Percentiles rank a stretch among this genome's conserved stretches.
These are phyloP conservation scores for Blepharisma japonicum DNA, from an alignment of 73 alveolate species.

Conservation along the genomic window DNA sequence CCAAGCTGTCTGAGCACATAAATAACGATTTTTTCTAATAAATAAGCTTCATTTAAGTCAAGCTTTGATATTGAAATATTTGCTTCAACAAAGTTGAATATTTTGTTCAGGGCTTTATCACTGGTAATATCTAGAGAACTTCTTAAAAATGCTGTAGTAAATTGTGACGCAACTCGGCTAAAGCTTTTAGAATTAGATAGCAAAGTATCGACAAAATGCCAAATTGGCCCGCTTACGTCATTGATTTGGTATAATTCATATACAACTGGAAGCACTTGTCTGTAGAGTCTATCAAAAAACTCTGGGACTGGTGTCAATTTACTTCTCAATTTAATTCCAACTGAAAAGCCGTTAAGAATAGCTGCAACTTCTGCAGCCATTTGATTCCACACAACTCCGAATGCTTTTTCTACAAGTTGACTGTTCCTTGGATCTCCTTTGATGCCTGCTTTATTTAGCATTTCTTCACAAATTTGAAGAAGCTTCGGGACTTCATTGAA, in stretches of 20 bases:
- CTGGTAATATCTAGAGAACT: neutral
- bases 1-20: constrained; percentile 8
- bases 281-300: neutral
- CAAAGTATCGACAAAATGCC: constrained; percentile 25
- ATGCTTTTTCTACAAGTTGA: neutral
- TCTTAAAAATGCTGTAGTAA: constrained; percentile 1
- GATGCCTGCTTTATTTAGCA: neutral
- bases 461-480: neutral
- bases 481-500: neutral
- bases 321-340: neutral
- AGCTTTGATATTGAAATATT: neutral
- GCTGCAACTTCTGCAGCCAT: neutral
- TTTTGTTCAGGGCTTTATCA: neutral
- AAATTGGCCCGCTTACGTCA: neutral
- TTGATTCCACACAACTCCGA: neutral
- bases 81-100: neutral
- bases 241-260: neutral
- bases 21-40: neutral
- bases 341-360: neutral
- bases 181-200: neutral
- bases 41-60: neutral
- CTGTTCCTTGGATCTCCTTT: neutral
- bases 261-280: constrained; percentile 9
- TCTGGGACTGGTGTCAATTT: neutral
- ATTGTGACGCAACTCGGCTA: neutral